These are phyloP conservation scores for Neurospora pannonica DNA, from an alignment of 495 filamentous ascomycete genomes.

Conservation along the genomic window DNA sequence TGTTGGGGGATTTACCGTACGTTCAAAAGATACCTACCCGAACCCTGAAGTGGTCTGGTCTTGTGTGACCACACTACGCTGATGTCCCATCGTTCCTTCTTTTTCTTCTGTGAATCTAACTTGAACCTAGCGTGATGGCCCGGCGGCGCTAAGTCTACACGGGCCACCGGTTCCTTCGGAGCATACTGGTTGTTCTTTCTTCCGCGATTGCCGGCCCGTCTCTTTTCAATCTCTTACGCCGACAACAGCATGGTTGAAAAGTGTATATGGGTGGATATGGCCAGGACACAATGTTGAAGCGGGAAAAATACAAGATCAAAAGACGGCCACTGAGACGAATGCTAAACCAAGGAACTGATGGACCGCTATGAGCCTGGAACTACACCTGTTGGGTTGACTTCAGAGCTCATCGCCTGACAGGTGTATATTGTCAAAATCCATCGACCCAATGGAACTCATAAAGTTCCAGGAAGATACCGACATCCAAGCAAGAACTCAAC, in stretches of 20 bases:
- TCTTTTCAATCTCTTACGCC: background rate
- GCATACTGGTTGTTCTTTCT: background rate
- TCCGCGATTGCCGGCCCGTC: background rate
- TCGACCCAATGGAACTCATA: background rate
- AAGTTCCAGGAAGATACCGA: background rate
- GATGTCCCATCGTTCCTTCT: background rate
- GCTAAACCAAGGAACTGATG: background rate
- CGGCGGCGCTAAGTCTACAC: background rate
- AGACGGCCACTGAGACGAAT: background rate
- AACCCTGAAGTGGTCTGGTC: background rate
- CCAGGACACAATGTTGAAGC: background rate
- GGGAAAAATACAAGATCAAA: background rate
- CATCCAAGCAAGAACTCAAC: background rate
- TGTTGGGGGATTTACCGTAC: background rate
- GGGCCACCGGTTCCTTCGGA: background rate
- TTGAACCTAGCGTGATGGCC: background rate
- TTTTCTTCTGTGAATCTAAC: background rate
- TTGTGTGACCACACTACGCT: conserved; percentile 7
- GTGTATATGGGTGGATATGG: background rate
- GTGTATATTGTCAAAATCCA: background rate
- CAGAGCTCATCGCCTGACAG: background rate
- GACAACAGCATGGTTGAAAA: background rate
- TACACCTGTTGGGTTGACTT: background rate
- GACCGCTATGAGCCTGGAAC: background rate
- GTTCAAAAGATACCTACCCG: background rate